phyloP scores from a whole-genome alignment of 129 eudicot genomes.

The Centrapalus pauciflorus region DNA sequence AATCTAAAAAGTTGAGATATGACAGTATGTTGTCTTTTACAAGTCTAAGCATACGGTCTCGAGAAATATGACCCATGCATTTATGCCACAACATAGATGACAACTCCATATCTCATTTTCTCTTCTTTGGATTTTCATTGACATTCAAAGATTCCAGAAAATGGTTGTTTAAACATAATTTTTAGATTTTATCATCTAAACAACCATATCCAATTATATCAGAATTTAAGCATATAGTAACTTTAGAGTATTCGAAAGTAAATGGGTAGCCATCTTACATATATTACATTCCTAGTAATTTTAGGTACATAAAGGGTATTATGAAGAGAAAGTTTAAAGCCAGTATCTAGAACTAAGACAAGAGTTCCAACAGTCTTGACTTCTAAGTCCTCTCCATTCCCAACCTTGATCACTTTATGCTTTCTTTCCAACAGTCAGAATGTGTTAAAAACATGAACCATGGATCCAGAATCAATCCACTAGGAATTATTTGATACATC shows the following conservation, averaged over 20 bases:
- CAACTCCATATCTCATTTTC: background rate
- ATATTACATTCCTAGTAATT: background rate
- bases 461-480: background rate
- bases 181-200: too few relatives aligned
- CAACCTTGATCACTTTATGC: background rate
- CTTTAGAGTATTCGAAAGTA: background rate
- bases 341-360: background rate
- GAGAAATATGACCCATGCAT: background rate
- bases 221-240: background rate
- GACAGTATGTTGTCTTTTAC: background rate
- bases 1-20: background rate
- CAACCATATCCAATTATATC: background rate
- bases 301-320: background rate
- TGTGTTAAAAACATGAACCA: background rate
- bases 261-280: background rate
- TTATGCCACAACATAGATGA: background rate
- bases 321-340: too few relatives aligned
- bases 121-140: background rate
- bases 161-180: background rate
- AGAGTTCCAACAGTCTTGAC: background rate
- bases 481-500: too few relatives aligned
- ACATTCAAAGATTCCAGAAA: background rate
- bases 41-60: background rate
- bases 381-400: background rate
- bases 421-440: background rate